These are phyloP conservation scores for Vicia villosa DNA, from an alignment of 306 rosid species.

Conservation along the genomic window DNA sequence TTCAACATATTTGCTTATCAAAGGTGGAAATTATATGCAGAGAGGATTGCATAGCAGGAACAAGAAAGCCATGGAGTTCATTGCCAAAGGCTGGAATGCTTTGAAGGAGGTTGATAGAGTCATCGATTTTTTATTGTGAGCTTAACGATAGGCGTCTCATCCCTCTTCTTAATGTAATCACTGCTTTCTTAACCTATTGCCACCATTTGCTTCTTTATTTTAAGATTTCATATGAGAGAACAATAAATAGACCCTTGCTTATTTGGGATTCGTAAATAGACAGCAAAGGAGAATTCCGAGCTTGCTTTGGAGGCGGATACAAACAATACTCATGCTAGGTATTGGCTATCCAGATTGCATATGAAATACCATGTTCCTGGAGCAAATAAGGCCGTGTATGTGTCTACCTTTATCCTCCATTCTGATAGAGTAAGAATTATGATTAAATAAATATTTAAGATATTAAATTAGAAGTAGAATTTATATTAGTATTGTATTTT, in stretches of 20 bases:
- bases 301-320: constrained; percentile 88
- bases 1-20: background rate
- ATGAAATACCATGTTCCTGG: constrained; percentile 94
- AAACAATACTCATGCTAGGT: constrained; percentile 77
- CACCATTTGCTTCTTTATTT: constrained; percentile 14
- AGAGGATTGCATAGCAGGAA: constrained; percentile 79
- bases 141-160: constrained; percentile 78
- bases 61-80: constrained; percentile 79
- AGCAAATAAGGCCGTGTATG: constrained; percentile 74
- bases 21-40: constrained; percentile 40
- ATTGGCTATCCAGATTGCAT: constrained; percentile 88
- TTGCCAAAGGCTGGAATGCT: constrained; percentile 91
- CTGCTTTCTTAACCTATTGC: background rate
- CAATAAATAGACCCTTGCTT: constrained; percentile 12
- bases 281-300: constrained; percentile 91
- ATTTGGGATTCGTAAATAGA: constrained; percentile 42
- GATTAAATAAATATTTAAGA: no score
- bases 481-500: no score
- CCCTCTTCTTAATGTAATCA: constrained; percentile 72
- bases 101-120: constrained; percentile 92
- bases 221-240: constrained; percentile 33
- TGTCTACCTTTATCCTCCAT: constrained; percentile 31
- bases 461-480: no score
- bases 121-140: constrained; percentile 76
- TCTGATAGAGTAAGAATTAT: no score